These are phyloP conservation scores for Scedosporium apiospermum DNA, from an alignment of 2,329 filamentous ascomycete genomes.

Conservation along the genomic window DNA sequence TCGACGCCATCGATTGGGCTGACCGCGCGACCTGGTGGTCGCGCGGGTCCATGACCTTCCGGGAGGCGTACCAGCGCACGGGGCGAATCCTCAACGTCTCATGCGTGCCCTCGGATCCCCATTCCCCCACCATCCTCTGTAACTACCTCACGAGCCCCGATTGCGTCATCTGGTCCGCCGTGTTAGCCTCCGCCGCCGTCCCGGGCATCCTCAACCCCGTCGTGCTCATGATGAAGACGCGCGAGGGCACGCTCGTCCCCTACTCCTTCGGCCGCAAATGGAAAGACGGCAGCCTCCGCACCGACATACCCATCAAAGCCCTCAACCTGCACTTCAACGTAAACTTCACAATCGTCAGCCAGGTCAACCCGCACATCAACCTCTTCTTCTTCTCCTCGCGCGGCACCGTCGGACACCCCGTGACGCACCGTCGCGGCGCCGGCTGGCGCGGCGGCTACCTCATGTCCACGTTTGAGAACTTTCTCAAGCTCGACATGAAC, in stretches of 20 bases:
- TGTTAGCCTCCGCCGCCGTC: constrained; percentile 88
- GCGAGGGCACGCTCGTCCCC: constrained; percentile 66
- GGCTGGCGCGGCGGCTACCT: constrained; percentile 96
- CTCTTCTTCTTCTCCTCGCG: constrained; percentile 97
- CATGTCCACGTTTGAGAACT: constrained; percentile 85
- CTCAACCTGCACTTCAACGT: constrained; percentile 97
- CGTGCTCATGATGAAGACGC: constrained; percentile 82
- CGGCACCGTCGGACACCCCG: constrained; percentile 82
- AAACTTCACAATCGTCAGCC: constrained; percentile 82
- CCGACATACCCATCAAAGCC: constrained; percentile 89
- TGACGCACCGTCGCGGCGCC: constrained; percentile 84
- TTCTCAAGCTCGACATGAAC: constrained; percentile 89
- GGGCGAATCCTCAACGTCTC: constrained; percentile 92
- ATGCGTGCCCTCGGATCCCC: constrained; percentile 90
- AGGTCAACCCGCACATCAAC: constrained; percentile 96
- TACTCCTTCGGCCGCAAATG: constrained; percentile 98
- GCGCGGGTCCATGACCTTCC: constrained; percentile 83
- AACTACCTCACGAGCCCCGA: constrained; percentile 94
- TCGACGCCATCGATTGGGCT: constrained; percentile 91
- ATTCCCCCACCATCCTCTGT: constrained; percentile 82
- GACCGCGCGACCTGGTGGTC: constrained; percentile 81
- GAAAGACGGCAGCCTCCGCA: constrained; percentile 93
- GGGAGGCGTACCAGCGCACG: constrained; percentile 87
- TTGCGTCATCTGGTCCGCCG: constrained; percentile 97
- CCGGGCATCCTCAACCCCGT: constrained; percentile 93